Conservation (phyloP, 2,329 filamentous ascomycete species). For the Truncatella angustata region DNA sequence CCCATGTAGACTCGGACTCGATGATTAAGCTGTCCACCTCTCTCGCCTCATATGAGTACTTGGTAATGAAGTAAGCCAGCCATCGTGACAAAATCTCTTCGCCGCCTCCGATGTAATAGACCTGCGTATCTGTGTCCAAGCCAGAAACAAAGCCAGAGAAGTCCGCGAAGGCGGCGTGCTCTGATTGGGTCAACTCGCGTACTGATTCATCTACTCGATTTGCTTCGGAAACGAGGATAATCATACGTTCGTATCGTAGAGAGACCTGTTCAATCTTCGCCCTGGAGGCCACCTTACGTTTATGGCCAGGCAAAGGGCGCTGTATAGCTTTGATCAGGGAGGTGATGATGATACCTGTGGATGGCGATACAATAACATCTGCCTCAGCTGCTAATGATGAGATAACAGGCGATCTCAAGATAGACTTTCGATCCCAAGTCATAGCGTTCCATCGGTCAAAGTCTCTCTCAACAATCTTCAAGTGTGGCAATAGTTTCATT, state of each 20-base stretch:
- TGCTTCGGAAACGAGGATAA: conserved; percentile 65
- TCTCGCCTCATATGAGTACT: conserved; percentile 31
- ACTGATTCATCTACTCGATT: conserved; percentile 40
- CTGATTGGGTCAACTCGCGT: conserved; percentile 35
- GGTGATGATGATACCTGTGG: conserved; percentile 67
- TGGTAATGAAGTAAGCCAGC: conserved; percentile 51
- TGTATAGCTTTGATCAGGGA: conserved; percentile 73
- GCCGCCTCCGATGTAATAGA: conserved; percentile 50
- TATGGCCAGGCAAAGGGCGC: conserved; percentile 63
- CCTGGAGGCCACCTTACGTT: conserved; percentile 44
- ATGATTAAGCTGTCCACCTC: conserved; percentile 33
- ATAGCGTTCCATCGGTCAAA: conserved; percentile 40
- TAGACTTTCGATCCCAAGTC: conserved; percentile 30
- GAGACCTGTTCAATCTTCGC: conserved; percentile 54
- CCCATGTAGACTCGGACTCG: conserved; percentile 64
- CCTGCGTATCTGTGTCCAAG: conserved; percentile 36
- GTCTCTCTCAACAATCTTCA: conserved; percentile 61
- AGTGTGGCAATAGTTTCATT: conserved; percentile 43
- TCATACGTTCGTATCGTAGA: conserved; percentile 62
- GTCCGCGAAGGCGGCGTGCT: conserved; percentile 44
- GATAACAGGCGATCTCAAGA: conserved; percentile 30
- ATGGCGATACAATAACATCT: conserved; percentile 71
- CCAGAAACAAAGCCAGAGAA: conserved; percentile 48
- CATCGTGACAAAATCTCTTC: conserved; percentile 51
- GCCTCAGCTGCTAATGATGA: conserved; percentile 55